These are phyloP conservation scores for Laetiporus sulphureus DNA, from an alignment of 1,284 basidiomycete species.

Conservation along the genomic window DNA sequence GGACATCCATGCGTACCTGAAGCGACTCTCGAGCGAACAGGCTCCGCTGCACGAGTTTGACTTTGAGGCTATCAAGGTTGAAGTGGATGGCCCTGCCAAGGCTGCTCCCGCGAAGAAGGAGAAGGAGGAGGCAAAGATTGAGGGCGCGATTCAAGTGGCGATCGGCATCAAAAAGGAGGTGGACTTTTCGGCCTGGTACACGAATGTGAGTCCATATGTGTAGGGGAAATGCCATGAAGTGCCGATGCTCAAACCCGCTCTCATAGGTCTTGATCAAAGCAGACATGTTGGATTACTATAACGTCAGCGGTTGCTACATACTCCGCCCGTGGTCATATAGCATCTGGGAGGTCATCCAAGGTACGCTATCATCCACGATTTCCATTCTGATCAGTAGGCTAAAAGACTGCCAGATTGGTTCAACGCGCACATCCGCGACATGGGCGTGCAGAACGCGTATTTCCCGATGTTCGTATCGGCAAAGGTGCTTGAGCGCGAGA, in stretches of 20 bases:
- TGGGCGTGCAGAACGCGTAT: slow-evolving; percentile 96
- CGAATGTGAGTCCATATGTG: slow-evolving; percentile 54
- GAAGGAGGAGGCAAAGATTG: slow-evolving; percentile 75
- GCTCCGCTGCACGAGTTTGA: slow-evolving; percentile 67
- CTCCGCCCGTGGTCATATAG: slow-evolving; percentile 96
- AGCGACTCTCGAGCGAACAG: slow-evolving; percentile 58
- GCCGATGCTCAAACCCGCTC: slow-evolving; percentile 1
- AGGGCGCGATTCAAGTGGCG: slow-evolving; percentile 86
- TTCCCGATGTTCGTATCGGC: slow-evolving; percentile 99
- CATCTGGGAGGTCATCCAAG: slow-evolving; percentile 96
- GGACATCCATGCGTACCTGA: slow-evolving; percentile 71
- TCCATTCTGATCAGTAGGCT: slow-evolving; percentile 1
- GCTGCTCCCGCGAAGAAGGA: slow-evolving; percentile 42
- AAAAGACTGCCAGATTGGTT: slow-evolving; percentile 71
- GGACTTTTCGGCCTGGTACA: slow-evolving; percentile 93
- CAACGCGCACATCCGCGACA: slow-evolving; percentile 85
- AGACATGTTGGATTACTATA: slow-evolving; percentile 99
- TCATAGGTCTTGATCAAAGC: slow-evolving; percentile 91
- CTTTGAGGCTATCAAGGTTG: slow-evolving; percentile 57
- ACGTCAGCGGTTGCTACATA: slow-evolving; percentile 97
- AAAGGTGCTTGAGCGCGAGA: slow-evolving; percentile 93
- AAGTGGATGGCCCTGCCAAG: slow-evolving; percentile 33
- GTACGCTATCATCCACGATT: slow-evolving; percentile 32
- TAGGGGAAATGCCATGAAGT: slow-evolving; percentile 2
- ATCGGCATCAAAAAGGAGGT: slow-evolving; percentile 94